Evolutionary conservation across 2,329 filamentous ascomycete species (phyloP), one percentile per base, ranked within the genome.

Genomic region (Aspergillus piperis): DNA sequence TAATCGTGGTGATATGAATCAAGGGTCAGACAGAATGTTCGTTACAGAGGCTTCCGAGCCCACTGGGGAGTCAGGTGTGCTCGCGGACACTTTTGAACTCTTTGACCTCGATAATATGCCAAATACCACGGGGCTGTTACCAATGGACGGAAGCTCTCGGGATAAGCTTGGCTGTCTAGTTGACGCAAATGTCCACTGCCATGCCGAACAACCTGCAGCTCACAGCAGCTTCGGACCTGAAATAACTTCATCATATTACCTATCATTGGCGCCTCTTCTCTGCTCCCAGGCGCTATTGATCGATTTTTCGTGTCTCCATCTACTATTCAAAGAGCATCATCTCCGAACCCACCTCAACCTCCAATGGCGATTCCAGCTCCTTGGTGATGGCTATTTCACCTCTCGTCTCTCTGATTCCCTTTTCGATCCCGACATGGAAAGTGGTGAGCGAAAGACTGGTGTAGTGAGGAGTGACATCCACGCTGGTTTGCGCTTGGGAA

Each of bases 401-500:
- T 89, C 89, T 54, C 87, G 89, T 1, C 82, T 99, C 1, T 89
- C 91, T 0, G 88, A 92, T 57, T 90, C 92, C 0, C 81, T 99
- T 0, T 98, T 98, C 69, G 90, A 93, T 62, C 87, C 92, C 0
- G 88, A 96, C 23, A 83, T 95, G 52, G 88, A 90, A 66, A 90
- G 89, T 25, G 90, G 92, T 3, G 91, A 96, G 71, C 84, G 90
- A 47, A 85, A 86, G 53, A 80, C 85, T 17, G 91, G 91, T 3
- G 82, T 88, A 32, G 86, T 90, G 48, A 84, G 88, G 8, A 85
- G 85, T 49, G 88, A 90, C 52, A 85, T 88, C 60, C 80, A 86
- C 13, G 94, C 96, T 82, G 94, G 95, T 1, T 81, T 98, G 42
- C 89, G 92, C 42, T 81, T 98, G 0, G 90, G 90, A n/a, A 86